A percentile compares a stretch with the other conserved stretches of the same genome.
phyloP scores from a whole-genome alignment of 306 rosid genomes.

The Astragalus membranaceus region DNA sequence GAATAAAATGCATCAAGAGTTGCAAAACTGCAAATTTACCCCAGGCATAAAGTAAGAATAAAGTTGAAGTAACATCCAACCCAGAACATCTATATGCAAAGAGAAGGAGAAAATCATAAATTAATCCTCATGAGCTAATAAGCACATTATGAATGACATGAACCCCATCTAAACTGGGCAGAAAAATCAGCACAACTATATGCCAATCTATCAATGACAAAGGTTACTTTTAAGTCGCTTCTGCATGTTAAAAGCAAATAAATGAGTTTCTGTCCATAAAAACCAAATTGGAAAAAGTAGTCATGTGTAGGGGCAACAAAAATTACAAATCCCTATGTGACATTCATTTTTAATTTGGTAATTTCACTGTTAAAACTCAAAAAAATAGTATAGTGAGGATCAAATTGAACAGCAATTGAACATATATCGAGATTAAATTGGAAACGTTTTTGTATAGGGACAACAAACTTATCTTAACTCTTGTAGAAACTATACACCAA shows the following conservation, averaged over 20 bases:
- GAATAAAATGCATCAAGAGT: conserved; percentile 12
- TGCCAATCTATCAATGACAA: background rate
- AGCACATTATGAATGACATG: background rate
- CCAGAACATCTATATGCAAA: background rate
- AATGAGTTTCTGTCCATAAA: background rate
- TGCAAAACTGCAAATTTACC: conserved; percentile 13
- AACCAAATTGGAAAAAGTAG: background rate
- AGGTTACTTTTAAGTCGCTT: background rate
- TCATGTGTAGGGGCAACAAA: background rate
- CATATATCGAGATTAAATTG: no score
- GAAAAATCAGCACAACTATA: background rate
- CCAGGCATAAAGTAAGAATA: background rate
- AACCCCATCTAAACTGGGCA: background rate
- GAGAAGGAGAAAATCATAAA: background rate
- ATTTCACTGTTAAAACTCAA: no score
- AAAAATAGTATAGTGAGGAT: no score
- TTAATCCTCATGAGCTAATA: background rate
- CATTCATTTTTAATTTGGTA: background rate
- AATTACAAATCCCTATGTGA: background rate
- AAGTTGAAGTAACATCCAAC: background rate
- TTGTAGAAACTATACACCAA: background rate
- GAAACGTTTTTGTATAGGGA: background rate
- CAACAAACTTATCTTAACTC: background rate
- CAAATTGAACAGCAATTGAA: no score
- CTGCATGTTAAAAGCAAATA: background rate